Evolutionary conservation across 345 rosid genomes (phyloP).

Genomic region (Acer yangbiense): DNA sequence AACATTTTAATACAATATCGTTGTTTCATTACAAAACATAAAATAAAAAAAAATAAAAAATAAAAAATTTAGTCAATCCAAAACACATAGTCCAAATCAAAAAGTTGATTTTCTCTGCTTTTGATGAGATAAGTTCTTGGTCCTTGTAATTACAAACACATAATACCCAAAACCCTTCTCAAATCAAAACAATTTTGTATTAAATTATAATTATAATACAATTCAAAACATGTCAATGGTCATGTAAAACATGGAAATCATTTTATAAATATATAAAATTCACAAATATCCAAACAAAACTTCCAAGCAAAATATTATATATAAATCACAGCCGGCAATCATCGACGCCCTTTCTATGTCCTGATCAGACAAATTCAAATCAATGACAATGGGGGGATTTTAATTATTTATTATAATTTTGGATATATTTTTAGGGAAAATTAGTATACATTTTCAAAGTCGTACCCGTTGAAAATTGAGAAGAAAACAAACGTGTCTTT

Average conservation of each 20-base stretch:
- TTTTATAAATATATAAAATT: background rate
- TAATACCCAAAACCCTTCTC: background rate
- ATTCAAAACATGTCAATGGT: background rate
- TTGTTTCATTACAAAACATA: background rate
- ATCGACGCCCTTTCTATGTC: background rate
- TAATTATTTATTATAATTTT: background rate
- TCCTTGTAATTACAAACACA: background rate
- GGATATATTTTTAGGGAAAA: background rate
- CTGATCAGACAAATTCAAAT: background rate
- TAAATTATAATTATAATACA: background rate
- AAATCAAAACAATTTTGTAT: background rate
- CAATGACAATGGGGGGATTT: background rate
- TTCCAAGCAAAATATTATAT: background rate
- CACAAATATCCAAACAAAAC: background rate
- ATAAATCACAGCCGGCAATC: conserved; percentile 5
- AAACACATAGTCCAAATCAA: background rate
- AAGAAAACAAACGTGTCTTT: background rate
- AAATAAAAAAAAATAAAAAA: too few species aligned
- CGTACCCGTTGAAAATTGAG: background rate
- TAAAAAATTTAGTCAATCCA: background rate
- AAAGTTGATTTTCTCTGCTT: background rate
- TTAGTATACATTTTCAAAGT: background rate
- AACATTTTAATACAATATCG: background rate
- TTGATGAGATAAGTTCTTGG: background rate
- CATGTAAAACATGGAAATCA: background rate